Conservation (phyloP, 345 rosid genomes). For the Euphorbia lathyris region DNA sequence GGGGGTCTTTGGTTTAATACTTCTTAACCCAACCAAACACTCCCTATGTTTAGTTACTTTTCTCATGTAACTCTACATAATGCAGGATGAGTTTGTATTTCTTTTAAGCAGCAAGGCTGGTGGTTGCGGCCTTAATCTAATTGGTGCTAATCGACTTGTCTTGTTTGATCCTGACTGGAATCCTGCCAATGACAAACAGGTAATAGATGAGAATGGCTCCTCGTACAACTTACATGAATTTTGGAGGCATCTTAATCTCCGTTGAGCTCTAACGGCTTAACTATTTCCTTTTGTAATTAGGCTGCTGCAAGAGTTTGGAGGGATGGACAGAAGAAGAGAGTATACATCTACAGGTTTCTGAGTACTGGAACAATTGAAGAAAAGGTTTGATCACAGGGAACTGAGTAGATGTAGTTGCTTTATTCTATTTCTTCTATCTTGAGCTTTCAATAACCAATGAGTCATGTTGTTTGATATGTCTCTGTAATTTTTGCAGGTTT, state of each 20-base stretch:
- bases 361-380: slow-evolving; percentile 98
- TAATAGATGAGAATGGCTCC: slow-evolving; percentile 25
- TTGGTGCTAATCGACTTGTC: slow-evolving; percentile 91
- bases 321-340: slow-evolving; percentile 99
- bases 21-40: too few relatives aligned
- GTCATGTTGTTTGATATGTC: neutral
- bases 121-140: slow-evolving; percentile 97
- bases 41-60: slow-evolving; percentile 2
- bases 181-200: slow-evolving; percentile 99
- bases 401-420: neutral
- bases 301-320: slow-evolving; percentile 99
- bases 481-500: slow-evolving; percentile 52
- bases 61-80: slow-evolving; percentile 12
- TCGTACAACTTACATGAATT: neutral
- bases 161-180: slow-evolving; percentile 99
- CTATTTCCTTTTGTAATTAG: slow-evolving; percentile 35
- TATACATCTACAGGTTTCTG: slow-evolving; percentile 86
- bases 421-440: slow-evolving; percentile 2
- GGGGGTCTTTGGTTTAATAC: too few relatives aligned
- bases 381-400: slow-evolving; percentile 52
- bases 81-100: slow-evolving; percentile 94
- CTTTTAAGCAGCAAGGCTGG: slow-evolving; percentile 99
- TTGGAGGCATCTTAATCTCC: slow-evolving; percentile 12
- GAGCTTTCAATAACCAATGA: slow-evolving; percentile 9
- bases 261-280: slow-evolving; percentile 17